Evolutionary conservation across 163 green algal genomes (phyloP), one percentile per base, ranked within the genome.

Genomic region (Chlamydomonas reinhardtii): DNA sequence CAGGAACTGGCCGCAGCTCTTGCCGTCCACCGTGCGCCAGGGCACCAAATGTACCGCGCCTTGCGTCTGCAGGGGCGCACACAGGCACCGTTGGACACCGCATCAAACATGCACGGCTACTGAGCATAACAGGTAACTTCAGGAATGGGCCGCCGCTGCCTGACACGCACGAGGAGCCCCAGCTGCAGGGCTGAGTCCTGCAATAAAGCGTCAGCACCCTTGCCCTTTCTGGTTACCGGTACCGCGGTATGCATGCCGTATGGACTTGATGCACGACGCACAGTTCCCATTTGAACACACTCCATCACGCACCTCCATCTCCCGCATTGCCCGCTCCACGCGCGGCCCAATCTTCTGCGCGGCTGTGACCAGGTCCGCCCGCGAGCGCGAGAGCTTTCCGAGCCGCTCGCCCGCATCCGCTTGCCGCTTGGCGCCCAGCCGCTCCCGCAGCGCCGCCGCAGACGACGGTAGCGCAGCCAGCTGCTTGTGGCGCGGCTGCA

Each of bases 11-110:
- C 31, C 48, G 16, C 70, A 59, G 25, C 43, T 86, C 20, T 34
- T 56, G 25, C 80, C 70, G 35, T 86, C 79, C 22, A 86, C 80
- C 79, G 80, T 59, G 73, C 29, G 16, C 80, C 80, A 86, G 0
- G 80, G 80, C 37, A 76, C 80, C 70, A 86, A 56, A 27, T 65
- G 73, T 56, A 79, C 70, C 1, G 80, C 80, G 1, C 80, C 70
- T 54, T 74, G 80, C 56, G 79, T 71, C 80, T 86, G 80, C 54
- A 14, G 19, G 56, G 39, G 39, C 39, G 8, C 39, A 48, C 39
- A 8, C 39, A 48, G 5, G 39, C n/a, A n/a, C n/a, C n/a, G n/a
- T n/a, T n/a, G n/a, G n/a, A n/a, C n/a, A n/a, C n/a, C n/a, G n/a
- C n/a, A n/a, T n/a, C n/a, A n/a, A n/a, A n/a, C n/a, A n/a, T n/a